Percentiles rank a stretch among this genome's conserved stretches.
Conservation (phyloP, 2,329 filamentous ascomycete species). For the Exutisphaerella laricina region DNA sequence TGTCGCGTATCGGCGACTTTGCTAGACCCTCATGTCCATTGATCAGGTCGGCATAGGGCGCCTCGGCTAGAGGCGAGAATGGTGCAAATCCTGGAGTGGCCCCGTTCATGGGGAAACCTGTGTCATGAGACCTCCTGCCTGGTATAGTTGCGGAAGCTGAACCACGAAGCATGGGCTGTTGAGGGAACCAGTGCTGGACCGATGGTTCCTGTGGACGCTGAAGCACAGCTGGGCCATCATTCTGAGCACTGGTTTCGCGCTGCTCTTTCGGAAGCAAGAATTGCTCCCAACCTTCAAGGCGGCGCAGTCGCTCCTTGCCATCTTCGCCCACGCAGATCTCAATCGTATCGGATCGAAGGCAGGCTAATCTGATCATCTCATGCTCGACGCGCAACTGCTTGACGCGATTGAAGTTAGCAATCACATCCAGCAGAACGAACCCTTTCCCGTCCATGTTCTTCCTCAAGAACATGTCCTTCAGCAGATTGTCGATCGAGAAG, state of each 20-base stretch:
- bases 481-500: constrained; percentile 91
- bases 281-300: constrained; percentile 68
- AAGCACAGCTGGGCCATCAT: constrained; percentile 57
- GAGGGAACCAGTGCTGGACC: constrained; percentile 28
- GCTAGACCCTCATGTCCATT: constrained; percentile 26
- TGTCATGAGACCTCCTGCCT: constrained; percentile 26
- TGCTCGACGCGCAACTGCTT: constrained; percentile 65
- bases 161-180: constrained; percentile 27
- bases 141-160: constrained; percentile 18
- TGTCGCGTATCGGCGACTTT: constrained; percentile 30
- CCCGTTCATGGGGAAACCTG: constrained; percentile 26
- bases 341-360: constrained; percentile 63
- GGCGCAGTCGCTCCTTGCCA: constrained; percentile 70
- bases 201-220: constrained; percentile 38
- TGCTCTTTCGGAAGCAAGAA: constrained; percentile 70
- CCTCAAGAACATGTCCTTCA: constrained; percentile 85
- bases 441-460: constrained; percentile 93
- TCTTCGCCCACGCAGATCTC: constrained; percentile 73
- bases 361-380: constrained; percentile 68
- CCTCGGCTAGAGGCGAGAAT: constrained; percentile 19
- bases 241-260: constrained; percentile 67
- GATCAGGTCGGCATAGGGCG: constrained; percentile 15
- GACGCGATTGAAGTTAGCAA: constrained; percentile 83
- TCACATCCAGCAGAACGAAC: constrained; percentile 73
- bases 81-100: constrained; percentile 18